These are phyloP conservation scores for Cucumis hystrix DNA, from an alignment of 306 rosid genomes.

Conservation along the genomic window DNA sequence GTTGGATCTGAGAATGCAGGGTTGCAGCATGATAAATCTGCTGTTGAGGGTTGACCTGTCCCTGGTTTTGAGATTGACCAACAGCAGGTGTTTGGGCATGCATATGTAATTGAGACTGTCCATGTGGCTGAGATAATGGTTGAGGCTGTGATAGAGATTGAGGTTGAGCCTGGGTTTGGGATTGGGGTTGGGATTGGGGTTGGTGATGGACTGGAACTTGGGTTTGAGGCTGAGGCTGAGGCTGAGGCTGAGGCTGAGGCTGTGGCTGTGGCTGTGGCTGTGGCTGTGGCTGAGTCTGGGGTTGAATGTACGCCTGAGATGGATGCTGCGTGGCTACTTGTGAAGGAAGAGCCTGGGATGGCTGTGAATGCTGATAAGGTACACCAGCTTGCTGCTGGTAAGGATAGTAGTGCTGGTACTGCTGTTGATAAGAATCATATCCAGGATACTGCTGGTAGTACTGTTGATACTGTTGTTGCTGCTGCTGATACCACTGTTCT, in stretches of 20 bases:
- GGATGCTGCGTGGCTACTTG: slow-evolving; percentile 19
- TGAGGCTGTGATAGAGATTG: slow-evolving; percentile 17
- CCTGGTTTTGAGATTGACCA: slow-evolving; percentile 50
- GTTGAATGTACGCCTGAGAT: slow-evolving; percentile 26
- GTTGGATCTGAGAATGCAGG: slow-evolving; percentile 41
- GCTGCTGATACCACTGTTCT: slow-evolving; percentile 88
- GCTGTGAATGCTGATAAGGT: slow-evolving; percentile 41
- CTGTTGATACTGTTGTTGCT: slow-evolving; percentile 82
- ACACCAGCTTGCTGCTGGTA: slow-evolving; percentile 56
- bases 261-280: slow-evolving; percentile 20
- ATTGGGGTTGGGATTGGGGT: slow-evolving; percentile 27
- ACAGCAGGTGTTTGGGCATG: slow-evolving; percentile 19
- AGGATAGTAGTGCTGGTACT: slow-evolving; percentile 77
- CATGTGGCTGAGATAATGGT: slow-evolving; percentile 29
- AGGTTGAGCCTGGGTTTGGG: slow-evolving; percentile 30
- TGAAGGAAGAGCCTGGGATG: slow-evolving; percentile 31
- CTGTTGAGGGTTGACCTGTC: slow-evolving; percentile 44
- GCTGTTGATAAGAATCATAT: slow-evolving; percentile 80
- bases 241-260: slow-evolving; percentile 23
- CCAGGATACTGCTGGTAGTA: slow-evolving; percentile 91
- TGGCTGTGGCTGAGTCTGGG: slow-evolving; percentile 19
- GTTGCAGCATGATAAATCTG: slow-evolving; percentile 40
- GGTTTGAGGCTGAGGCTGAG: slow-evolving; percentile 11
- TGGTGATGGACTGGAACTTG: slow-evolving; percentile 6
- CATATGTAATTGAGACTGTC: slow-evolving; percentile 15